A percentile compares a stretch with the other conserved stretches of the same genome.
phyloP scores from a whole-genome alignment of 805 yeast species.

The Nakazawaea ambrosiae region DNA sequence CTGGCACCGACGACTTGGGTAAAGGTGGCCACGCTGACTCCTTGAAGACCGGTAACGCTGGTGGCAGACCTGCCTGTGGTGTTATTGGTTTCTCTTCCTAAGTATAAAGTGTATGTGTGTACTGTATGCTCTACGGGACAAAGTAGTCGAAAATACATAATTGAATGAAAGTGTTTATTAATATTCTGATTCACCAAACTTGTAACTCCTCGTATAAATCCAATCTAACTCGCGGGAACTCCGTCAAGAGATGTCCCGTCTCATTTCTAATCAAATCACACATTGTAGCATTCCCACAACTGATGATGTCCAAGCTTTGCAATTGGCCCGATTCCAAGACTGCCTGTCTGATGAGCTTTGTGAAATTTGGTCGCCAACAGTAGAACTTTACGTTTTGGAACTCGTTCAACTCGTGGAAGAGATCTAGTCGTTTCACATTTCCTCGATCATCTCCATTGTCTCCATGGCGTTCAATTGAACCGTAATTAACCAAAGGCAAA shows the following conservation, averaged over 20 bases:
- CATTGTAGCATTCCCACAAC: conserved; percentile 50
- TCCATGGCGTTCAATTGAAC: neutral
- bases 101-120: conserved; percentile 12
- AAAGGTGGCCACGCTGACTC: conserved; percentile 90
- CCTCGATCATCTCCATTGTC: neutral
- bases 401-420: conserved; percentile 9
- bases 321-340: conserved; percentile 27
- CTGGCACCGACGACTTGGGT: conserved; percentile 90
- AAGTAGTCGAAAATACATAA: no score
- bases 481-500: neutral
- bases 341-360: conserved; percentile 28
- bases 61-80: conserved; percentile 98
- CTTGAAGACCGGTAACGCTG: conserved; percentile 94
- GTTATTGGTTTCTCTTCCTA: conserved; percentile 74
- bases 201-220: conserved; percentile 54
- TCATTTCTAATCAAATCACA: conserved; percentile 45
- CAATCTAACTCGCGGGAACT: conserved; percentile 29
- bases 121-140: no score
- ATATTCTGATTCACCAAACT: conserved; percentile 46
- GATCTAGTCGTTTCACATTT: conserved; percentile 3
- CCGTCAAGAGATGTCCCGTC: conserved; percentile 25
- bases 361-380: conserved; percentile 39
- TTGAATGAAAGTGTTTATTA: no score
- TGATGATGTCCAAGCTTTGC: conserved; percentile 34
- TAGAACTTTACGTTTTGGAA: conserved; percentile 30